These are phyloP conservation scores for Protomyces lactucae-debilis DNA, from an alignment of 1,139 yeast species.

Conservation along the genomic window DNA sequence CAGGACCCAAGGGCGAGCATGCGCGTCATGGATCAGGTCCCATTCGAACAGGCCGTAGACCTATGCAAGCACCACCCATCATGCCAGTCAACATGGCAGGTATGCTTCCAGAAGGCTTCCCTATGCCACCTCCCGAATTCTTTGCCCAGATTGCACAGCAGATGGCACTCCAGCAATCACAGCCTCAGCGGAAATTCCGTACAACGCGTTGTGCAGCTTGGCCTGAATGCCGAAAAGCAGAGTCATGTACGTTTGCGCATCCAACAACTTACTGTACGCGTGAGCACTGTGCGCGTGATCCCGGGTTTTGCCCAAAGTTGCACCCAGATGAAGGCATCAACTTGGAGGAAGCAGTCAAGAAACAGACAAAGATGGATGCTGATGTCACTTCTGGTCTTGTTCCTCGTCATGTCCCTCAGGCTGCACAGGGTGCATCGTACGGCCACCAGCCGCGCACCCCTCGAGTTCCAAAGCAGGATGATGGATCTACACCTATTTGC, in stretches of 20 bases:
- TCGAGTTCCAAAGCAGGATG: background rate
- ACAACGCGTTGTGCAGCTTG: slow-evolving; percentile 9
- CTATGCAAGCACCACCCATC: background rate
- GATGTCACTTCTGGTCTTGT: slow-evolving; percentile 1
- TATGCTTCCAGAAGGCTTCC: slow-evolving; percentile 14
- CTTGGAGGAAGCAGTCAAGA: slow-evolving; percentile 5
- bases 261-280: slow-evolving; percentile 11
- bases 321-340: slow-evolving; percentile 15
- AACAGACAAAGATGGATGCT: slow-evolving; percentile 6
- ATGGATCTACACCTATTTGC: slow-evolving; percentile 15
- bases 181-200: background rate
- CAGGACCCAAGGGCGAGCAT: slow-evolving; percentile 15
- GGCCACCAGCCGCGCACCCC: background rate
- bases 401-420: background rate
- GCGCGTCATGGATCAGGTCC: slow-evolving; percentile 5
- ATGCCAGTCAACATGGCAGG: slow-evolving; percentile 5
- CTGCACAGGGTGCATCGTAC: background rate
- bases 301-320: slow-evolving; percentile 9
- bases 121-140: slow-evolving; percentile 18
- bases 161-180: slow-evolving; percentile 6
- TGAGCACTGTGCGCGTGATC: slow-evolving; percentile 5
- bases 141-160: slow-evolving; percentile 9
- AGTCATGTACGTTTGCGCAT: slow-evolving; percentile 20
- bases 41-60: slow-evolving; percentile 7
- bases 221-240: slow-evolving; percentile 17